These are phyloP conservation scores for Ceratocystis alfenasii DNA, from an alignment of 2,329 filamentous ascomycete species.

Conservation along the genomic window DNA sequence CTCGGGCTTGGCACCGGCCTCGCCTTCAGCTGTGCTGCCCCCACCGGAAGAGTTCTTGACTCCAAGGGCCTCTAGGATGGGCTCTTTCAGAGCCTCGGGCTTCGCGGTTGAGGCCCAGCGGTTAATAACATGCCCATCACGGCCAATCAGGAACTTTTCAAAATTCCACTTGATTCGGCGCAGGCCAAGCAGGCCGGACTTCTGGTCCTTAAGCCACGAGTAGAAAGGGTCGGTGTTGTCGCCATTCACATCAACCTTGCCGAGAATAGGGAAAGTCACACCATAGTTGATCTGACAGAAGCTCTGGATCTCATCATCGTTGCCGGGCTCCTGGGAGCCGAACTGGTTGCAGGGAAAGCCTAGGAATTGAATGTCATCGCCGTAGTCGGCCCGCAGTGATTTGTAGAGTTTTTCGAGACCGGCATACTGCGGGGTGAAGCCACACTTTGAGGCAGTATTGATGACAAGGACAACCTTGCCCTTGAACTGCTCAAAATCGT, in stretches of 20 bases:
- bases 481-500: conserved; percentile 58
- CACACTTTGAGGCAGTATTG: conserved; percentile 97
- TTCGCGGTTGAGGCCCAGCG: conserved; percentile 83
- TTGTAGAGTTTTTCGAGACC: conserved; percentile 89
- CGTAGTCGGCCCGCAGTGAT: conserved; percentile 54
- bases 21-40: background rate
- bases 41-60: background rate
- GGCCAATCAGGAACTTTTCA: conserved; percentile 88
- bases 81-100: conserved; percentile 65
- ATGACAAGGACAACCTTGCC: conserved; percentile 92
- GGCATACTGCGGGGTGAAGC: conserved; percentile 91
- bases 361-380: conserved; percentile 69
- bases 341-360: conserved; percentile 99
- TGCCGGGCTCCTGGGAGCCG: conserved; percentile 74
- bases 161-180: conserved; percentile 99
- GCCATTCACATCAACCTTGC: conserved; percentile 92
- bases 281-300: conserved; percentile 93
- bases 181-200: conserved; percentile 74
- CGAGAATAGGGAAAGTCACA: conserved; percentile 79
- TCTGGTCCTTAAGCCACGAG: conserved; percentile 60
- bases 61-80: conserved; percentile 61
- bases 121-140: conserved; percentile 72
- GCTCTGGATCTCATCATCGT: conserved; percentile 64
- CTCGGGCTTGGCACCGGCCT: background rate
- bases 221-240: conserved; percentile 66